Percentiles rank a stretch among this genome's conserved stretches.
Evolutionary conservation across 2,329 filamentous ascomycete genomes (phyloP).

Genomic region (Dendryphion nanum): DNA sequence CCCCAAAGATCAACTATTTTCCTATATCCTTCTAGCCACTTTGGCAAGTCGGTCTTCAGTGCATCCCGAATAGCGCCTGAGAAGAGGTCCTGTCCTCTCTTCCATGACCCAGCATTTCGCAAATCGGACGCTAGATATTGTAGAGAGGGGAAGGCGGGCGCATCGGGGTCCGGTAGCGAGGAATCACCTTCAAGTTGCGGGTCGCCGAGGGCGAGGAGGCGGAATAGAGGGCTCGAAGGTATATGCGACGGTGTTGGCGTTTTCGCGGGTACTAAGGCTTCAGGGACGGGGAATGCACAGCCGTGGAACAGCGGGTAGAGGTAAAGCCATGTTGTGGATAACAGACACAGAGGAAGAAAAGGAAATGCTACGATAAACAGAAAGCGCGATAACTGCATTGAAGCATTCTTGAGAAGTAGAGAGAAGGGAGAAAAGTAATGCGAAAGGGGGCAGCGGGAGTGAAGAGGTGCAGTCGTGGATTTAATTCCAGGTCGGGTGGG

Average conservation of each 20-base stretch:
- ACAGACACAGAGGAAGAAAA: slow-evolving; percentile 65
- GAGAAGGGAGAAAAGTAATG: no score
- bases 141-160: slow-evolving; percentile 41
- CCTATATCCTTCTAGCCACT: slow-evolving; percentile 63
- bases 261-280: slow-evolving; percentile 10
- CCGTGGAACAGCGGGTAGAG: slow-evolving; percentile 77
- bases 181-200: slow-evolving; percentile 93
- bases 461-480: no score
- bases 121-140: slow-evolving; percentile 30
- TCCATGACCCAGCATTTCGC: slow-evolving; percentile 14
- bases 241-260: slow-evolving; percentile 17
- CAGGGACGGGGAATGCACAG: slow-evolving; percentile 69
- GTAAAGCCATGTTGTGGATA: slow-evolving; percentile 77
- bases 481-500: no score
- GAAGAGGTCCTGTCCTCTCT: slow-evolving; percentile 6
- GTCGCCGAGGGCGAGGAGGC: slow-evolving; percentile 84
- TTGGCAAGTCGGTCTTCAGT: slow-evolving; percentile 58
- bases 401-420: slow-evolving; percentile 41
- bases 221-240: slow-evolving; percentile 59
- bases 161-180: slow-evolving; percentile 60
- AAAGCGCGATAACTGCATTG: slow-evolving; percentile 52
- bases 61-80: slow-evolving; percentile 6
- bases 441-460: no score
- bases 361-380: slow-evolving; percentile 48
- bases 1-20: slow-evolving; percentile 87